Conservation (phyloP, 305 asterid genomes). For the Fraxinus velutina region DNA sequence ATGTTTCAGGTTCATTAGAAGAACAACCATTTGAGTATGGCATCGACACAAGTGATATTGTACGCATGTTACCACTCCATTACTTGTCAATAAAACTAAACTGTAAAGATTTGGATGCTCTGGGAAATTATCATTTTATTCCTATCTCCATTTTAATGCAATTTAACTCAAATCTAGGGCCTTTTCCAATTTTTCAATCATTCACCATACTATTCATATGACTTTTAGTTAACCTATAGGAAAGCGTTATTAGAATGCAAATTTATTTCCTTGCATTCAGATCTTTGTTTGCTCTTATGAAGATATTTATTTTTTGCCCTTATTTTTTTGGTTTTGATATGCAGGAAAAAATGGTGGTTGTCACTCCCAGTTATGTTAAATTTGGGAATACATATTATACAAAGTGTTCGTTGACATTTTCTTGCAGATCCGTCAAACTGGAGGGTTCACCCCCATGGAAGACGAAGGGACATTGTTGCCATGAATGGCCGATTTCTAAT, state of each 20-base stretch:
- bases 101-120: conserved; percentile 2
- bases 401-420: conserved; percentile 50
- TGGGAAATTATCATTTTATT: conserved; percentile 4
- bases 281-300: conserved; percentile 11
- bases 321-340: not conserved
- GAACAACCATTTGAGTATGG: conserved; percentile 29
- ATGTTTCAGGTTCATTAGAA: conserved; percentile 42
- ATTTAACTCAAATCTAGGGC: conserved; percentile 11
- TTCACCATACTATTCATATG: conserved; percentile 7
- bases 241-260: not conserved
- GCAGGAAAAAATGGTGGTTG: conserved; percentile 59
- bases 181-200: conserved; percentile 3
- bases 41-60: conserved; percentile 37
- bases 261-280: not conserved
- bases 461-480: conserved; percentile 26
- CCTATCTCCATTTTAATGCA: not conserved
- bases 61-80: conserved; percentile 28
- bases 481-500: conserved; percentile 50
- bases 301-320: conserved; percentile 17
- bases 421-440: conserved; percentile 46
- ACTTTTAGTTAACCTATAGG: not conserved
- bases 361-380: conserved; percentile 49
- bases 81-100: not conserved
- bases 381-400: conserved; percentile 38
- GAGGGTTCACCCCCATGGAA: conserved; percentile 38